Evolutionary conservation across 2,329 filamentous ascomycete species (phyloP), one percentile per base, ranked within the genome.

Genomic region (Penicillium digitatum): DNA sequence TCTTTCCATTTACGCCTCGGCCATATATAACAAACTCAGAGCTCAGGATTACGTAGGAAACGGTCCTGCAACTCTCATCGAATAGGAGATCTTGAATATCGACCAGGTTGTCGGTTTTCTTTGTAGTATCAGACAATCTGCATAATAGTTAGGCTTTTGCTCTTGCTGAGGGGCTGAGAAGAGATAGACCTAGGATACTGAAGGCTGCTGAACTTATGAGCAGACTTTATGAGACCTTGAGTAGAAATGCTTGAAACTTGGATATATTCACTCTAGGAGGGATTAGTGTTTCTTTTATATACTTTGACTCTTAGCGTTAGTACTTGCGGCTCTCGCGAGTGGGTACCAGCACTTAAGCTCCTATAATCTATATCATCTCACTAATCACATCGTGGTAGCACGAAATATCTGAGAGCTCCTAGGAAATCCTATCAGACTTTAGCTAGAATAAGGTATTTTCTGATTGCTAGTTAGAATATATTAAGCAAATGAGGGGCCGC

Each of bases 101-200:
- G 38, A 50, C 10, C 29, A 43, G 48, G 29, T 50, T 35, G 27
- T 50, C 38, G 29, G 38, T 50, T 50, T 50, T 18, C 29, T 29
- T 50, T 43, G 29, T 6, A 7, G 38, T 29, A 43, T 43, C 16
- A 43, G 22, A 50, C 2, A 50, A 50, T 50, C 48, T 43, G 29
- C 29, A 50, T 35, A 50, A 35, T 50, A 29, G 38, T 50, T 35
- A 43, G 38, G 38, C 48, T 43, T 29, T 35, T 50, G 22, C 48
- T 50, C 29, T 50, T 3, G 37, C 27, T 43, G 10, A 50, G 29
- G 48, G 29, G 29, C n/a, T 50, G 5, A 27, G 12, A 50, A 50
- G 38, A 50, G 38, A 50, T 31, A 50, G 48, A 50, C 38, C 48
- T 14, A 2, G 31, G 10, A 20, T 43, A 11, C 48, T 20, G 20